These are phyloP conservation scores for Candida ascalaphidarum DNA, from an alignment of 805 yeast species.

Conservation along the genomic window DNA sequence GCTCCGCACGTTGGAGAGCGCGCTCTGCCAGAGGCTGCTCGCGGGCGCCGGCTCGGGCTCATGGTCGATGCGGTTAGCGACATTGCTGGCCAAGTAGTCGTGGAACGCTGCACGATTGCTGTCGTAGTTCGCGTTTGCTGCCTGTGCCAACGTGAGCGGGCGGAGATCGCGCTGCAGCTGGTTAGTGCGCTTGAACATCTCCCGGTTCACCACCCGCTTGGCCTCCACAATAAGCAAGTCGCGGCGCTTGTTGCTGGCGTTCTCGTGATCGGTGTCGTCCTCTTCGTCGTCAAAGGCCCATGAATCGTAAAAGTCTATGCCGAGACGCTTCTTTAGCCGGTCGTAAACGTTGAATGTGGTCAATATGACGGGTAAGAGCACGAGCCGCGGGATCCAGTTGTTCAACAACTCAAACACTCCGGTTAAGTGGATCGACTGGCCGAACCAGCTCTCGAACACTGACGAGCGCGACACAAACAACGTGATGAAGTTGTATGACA, in stretches of 20 bases:
- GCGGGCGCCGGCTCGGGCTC: too few species aligned
- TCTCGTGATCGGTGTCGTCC: slow-evolving; percentile 9
- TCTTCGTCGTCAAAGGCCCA: slow-evolving; percentile 29
- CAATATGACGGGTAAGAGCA: slow-evolving; percentile 60
- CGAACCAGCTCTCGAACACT: slow-evolving; percentile 65
- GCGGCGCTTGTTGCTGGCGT: slow-evolving; percentile 13
- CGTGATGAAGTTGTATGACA: slow-evolving; percentile 71
- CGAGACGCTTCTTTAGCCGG: slow-evolving; percentile 35
- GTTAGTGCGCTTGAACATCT: slow-evolving; percentile 15
- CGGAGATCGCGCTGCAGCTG: slow-evolving; percentile 10
- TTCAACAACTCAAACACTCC: slow-evolving; percentile 67
- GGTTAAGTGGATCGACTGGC: slow-evolving; percentile 66
- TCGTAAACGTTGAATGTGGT: slow-evolving; percentile 65
- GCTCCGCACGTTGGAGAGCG: too few species aligned
- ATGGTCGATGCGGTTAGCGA: slow-evolving; percentile 13
- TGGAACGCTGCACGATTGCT: slow-evolving; percentile 16
- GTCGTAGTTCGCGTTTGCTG: slow-evolving; percentile 21
- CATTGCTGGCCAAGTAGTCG: slow-evolving; percentile 7
- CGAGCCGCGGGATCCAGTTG: slow-evolving; percentile 66
- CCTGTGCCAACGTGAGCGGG: slow-evolving; percentile 16
- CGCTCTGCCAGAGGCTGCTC: too few species aligned
- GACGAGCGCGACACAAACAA: slow-evolving; percentile 45
- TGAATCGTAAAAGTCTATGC: slow-evolving; percentile 28
- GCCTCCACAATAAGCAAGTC: slow-evolving; percentile 35
- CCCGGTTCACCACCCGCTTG: slow-evolving; percentile 29